phyloP scores from a whole-genome alignment of 1,284 basidiomycete genomes.

The Gomphus bonarii region DNA sequence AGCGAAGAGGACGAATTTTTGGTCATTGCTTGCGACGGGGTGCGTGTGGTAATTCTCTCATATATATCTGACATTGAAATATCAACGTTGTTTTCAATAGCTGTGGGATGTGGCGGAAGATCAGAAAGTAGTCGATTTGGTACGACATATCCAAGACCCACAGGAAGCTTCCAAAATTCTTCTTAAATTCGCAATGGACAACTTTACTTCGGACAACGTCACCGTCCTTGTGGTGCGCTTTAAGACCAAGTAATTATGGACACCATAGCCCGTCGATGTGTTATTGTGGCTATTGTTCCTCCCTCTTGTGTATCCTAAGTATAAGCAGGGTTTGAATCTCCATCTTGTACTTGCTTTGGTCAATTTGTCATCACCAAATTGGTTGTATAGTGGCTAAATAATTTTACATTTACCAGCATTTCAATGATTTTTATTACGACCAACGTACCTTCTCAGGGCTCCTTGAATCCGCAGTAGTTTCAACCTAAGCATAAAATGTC shows the following conservation, averaged over 20 bases:
- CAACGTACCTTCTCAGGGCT: too few relatives aligned
- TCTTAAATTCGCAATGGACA: slow-evolving; percentile 76
- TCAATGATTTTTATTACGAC: not conserved
- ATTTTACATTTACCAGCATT: not conserved
- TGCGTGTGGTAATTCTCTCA: slow-evolving; percentile 34
- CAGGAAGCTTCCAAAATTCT: slow-evolving; percentile 75
- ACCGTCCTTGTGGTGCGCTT: slow-evolving; percentile 72
- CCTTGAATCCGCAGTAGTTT: not conserved
- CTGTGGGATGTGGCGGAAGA: slow-evolving; percentile 96
- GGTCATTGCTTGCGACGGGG: slow-evolving; percentile 96
- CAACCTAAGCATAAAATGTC: too few relatives aligned
- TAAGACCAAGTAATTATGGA: slow-evolving; percentile 13
- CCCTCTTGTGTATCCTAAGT: not conserved
- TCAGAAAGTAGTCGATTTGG: slow-evolving; percentile 84
- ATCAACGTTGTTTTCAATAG: slow-evolving; percentile 31
- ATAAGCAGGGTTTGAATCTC: not conserved
- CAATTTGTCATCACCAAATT: not conserved
- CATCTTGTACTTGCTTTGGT: not conserved
- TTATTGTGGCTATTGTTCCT: not conserved
- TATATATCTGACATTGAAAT: slow-evolving; percentile 12
- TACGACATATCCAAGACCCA: slow-evolving; percentile 66
- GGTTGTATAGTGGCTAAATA: not conserved
- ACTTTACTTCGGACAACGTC: slow-evolving; percentile 89
- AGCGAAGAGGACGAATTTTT: slow-evolving; percentile 89
- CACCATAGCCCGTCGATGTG: not conserved